Percentiles rank a stretch among this genome's conserved stretches.
Conservation (phyloP, 2,329 filamentous ascomycete genomes). For the Albifimbria verrucaria region DNA sequence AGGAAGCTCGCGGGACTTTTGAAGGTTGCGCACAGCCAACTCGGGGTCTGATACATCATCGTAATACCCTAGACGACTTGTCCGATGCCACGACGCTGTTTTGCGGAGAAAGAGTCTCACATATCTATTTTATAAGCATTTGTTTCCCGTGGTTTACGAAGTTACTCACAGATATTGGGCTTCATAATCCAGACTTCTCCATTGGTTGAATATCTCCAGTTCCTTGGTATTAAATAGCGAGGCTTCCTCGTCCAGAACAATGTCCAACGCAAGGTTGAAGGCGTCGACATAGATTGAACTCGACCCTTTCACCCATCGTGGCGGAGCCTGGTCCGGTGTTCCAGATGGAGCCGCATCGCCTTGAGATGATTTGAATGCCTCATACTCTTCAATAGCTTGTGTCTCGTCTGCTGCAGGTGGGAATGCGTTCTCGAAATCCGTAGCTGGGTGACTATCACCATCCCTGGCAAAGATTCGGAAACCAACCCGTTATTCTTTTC, state of each 20-base stretch:
- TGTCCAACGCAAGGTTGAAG: conserved; percentile 88
- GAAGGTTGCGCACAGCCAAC: conserved; percentile 62
- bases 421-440: conserved; percentile 52
- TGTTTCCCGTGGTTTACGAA: too few relatives aligned
- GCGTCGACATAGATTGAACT: conserved; percentile 97
- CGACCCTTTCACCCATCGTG: conserved; percentile 66
- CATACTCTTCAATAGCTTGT: conserved; percentile 75
- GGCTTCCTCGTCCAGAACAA: conserved; percentile 82
- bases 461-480: too few relatives aligned
- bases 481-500: too few relatives aligned
- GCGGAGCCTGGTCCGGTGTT: conserved; percentile 29
- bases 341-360: conserved; percentile 29
- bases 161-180: conserved; percentile 85
- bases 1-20: conserved; percentile 56
- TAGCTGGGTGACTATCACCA: conserved; percentile 15
- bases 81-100: conserved; percentile 85
- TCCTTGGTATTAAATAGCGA: conserved; percentile 85
- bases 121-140: conserved; percentile 62
- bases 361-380: conserved; percentile 62
- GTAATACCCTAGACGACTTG: conserved; percentile 73
- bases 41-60: conserved; percentile 76
- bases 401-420: conserved; percentile 64
- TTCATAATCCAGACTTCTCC: conserved; percentile 74
- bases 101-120: conserved; percentile 92
- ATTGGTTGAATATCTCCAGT: conserved; percentile 70